These are phyloP conservation scores for Ceratocystis albifundus DNA, from an alignment of 2,329 filamentous ascomycete genomes.

Conservation along the genomic window DNA sequence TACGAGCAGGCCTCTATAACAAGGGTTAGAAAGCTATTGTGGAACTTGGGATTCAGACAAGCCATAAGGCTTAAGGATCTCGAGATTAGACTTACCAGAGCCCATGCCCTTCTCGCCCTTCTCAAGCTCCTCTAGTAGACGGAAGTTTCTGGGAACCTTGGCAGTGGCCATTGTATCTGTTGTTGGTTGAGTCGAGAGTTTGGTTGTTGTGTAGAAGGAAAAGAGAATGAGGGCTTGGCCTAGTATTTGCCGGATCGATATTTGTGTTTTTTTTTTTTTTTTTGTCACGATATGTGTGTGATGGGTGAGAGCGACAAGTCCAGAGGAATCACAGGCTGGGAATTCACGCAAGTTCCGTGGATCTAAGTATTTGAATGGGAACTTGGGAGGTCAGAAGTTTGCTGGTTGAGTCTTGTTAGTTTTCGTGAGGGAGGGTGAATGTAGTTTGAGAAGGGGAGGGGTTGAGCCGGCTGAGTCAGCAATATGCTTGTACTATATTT, in stretches of 20 bases:
- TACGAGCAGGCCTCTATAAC: conserved; percentile 84
- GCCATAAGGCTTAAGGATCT: not conserved
- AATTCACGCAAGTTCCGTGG: not conserved
- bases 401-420: not conserved
- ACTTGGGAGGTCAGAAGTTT: not conserved
- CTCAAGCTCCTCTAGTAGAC: conserved; percentile 91
- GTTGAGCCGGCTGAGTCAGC: conserved; percentile 8
- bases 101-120: conserved; percentile 97
- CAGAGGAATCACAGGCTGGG: not conserved
- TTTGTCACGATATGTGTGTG: not conserved
- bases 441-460: conserved; percentile 6
- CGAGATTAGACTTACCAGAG: conserved; percentile 50
- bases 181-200: not conserved
- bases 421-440: not conserved
- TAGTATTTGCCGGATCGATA: not conserved
- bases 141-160: conserved; percentile 87
- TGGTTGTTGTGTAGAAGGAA: not conserved
- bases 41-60: not conserved
- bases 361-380: not conserved
- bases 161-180: conserved; percentile 29
- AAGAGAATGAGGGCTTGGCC: not conserved
- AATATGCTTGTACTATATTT: not conserved
- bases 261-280: not conserved
- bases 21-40: not conserved
- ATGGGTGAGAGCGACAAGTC: not conserved